Base-by-base conservation (phyloP, 371 early-diverging fungal species). In the Mortierella sp. region DNA sequence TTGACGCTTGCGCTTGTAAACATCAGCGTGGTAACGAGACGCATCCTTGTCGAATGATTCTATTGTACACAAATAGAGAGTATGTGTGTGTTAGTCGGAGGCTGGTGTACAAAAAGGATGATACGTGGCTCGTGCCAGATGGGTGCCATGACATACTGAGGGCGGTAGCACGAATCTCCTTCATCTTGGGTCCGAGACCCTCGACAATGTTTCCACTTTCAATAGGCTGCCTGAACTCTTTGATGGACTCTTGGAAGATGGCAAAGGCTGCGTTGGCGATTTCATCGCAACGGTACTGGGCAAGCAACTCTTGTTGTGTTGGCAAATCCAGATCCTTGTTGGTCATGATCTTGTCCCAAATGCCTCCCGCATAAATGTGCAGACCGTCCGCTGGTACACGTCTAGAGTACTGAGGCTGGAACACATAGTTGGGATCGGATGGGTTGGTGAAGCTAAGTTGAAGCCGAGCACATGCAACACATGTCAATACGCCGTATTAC, bases 261-360 rank as follows among this genome's bases (percentile, higher is more conserved):
- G 83, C 89, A 70, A 93, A 89, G 0, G 91, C 93, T 17, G 81
- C 86, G 52, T 86, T 88, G n/a, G 94, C 89, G 60, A 98, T 97
- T 78, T 98, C 99, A 64, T 98, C 99, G 79, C 99, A 98, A 54
- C 99, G 92, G 80, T 93, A 98, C 83, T 98, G 98, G 27, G 98
- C 98, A 59, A 99, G 83, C 47, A 99, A 81, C 73, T 98, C 95
- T 82, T 96, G 97, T 79, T 99, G 98, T 2, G 98, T 97, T 3
- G 99, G 99, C 47, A 99, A 80, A 83, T 99, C 98, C 62, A 99
- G 82, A 67, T 98, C 98, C 62, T 93, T 92, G 85, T 96, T 97
- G 67, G 91, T 87, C 61, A 93, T 81, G 48, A 98, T 94, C 83
- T 94, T 95, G 63, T 90, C 88, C 99, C 99, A 99, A 55, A 99